Base-by-base conservation (phyloP, 2,329 filamentous ascomycete genomes). In the Salinomyces thailandicus region DNA sequence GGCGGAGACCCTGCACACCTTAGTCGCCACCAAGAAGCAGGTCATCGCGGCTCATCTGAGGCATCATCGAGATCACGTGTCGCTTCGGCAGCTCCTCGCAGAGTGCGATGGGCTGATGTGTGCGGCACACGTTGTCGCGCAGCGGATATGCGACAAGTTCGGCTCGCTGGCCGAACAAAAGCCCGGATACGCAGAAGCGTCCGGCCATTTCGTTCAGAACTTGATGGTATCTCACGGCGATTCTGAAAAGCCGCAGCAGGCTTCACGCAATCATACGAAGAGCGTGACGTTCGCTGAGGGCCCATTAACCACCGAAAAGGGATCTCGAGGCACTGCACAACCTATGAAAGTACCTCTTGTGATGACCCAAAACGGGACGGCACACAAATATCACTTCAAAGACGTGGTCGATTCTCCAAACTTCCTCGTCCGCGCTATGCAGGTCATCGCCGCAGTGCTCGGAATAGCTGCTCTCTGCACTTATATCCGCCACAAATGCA, bases 401-500 rank as follows among this genome's bases (percentile, higher is more conserved):
- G 39, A 59, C 32, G 43, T 57, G 0, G 49, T 42, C 29, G 18
- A 40, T 18, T 34, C 48, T 2, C 45, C 51, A 15, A 51, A 48
- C 33, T 48, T 50, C 51, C 19, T 64, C 32, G 44, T 65, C 7
- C 53, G 63, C 12, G 60, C 61, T 3, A 50, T 71, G 3, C 57
- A 66, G 27, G 53, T 63, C n/a, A 55, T 73, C 9, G 50, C 66
- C 3, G 53, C 61, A 18, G 41, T 66, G 5, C 51, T 69, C 14
- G 63, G 67, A 36, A 62, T 68, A 17, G 56, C 59, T 20, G 62
- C 62, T 22, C 46, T 69, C 2, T 57, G 68, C 45, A 53, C 59
- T 4, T 56, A 66, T 28, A 59, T 71, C 37, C 62, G 61, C 16
- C 58, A 63, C 38, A 66, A 66, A 43, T 73, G 64, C 42, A 63